phyloP scores from a whole-genome alignment of 352 stramenopile species.

The Paralagenidium karlingii region DNA sequence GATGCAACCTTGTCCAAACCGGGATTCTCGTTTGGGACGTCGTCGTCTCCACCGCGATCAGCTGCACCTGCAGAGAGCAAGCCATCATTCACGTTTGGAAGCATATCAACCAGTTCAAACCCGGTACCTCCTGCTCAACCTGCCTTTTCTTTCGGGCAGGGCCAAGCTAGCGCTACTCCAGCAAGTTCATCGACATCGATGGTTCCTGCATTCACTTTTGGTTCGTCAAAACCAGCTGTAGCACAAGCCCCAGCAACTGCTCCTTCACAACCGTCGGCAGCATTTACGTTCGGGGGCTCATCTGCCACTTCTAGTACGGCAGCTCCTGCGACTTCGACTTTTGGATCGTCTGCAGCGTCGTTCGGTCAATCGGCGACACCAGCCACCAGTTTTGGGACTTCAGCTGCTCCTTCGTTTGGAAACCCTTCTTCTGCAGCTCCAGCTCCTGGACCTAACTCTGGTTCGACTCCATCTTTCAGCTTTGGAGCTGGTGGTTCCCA shows the following conservation, averaged over 20 bases:
- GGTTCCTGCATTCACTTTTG: constrained; percentile 21
- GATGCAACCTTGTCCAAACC: too few species aligned
- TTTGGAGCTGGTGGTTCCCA: constrained; percentile 10
- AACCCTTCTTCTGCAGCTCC: too few species aligned
- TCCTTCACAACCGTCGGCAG: background rate
- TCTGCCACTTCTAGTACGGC: too few species aligned
- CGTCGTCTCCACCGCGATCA: constrained; percentile 4
- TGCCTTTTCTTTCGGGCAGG: constrained; percentile 10
- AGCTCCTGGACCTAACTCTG: too few species aligned
- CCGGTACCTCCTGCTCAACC: background rate
- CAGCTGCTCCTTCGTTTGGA: constrained; percentile 4
- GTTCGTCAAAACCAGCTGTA: constrained; percentile 9
- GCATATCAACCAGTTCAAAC: background rate
- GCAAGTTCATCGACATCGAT: constrained; percentile 6
- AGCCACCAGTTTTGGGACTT: constrained; percentile 3
- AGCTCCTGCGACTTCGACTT: constrained; percentile 1
- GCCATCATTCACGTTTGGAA: constrained; percentile 26
- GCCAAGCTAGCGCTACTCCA: constrained; percentile 2
- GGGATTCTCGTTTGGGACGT: constrained; percentile 4
- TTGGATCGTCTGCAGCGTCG: too few species aligned
- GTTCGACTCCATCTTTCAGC: constrained; percentile 4
- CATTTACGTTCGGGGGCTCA: too few species aligned
- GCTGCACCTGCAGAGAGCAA: constrained; percentile 2
- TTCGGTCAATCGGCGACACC: too few species aligned
- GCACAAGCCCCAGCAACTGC: background rate